Evolutionary conservation across 345 rosid genomes (phyloP).

Genomic region (Pseudoturritis turrita): DNA sequence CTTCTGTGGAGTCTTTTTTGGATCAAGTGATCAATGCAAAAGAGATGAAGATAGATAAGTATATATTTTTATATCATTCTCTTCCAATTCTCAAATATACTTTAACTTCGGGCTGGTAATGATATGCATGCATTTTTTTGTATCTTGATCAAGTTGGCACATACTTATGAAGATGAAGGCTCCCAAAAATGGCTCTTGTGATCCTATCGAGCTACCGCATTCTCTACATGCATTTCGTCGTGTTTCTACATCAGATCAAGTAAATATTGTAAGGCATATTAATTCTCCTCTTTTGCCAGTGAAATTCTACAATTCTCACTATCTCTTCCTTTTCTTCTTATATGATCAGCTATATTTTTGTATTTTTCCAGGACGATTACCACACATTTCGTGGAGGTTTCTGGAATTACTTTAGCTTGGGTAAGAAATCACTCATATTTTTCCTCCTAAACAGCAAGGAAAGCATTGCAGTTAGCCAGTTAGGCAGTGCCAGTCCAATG

Average conservation of each 20-base stretch:
- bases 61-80: background rate
- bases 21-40: slow-evolving; percentile 56
- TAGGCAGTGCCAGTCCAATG: no score
- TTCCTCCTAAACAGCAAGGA: no score
- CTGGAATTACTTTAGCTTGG: slow-evolving; percentile 99
- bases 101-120: background rate
- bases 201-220: slow-evolving; percentile 73
- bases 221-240: slow-evolving; percentile 73
- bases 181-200: slow-evolving; percentile 55
- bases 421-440: slow-evolving; percentile 36
- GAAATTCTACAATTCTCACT: background rate
- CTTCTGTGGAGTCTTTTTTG: slow-evolving; percentile 56
- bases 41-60: slow-evolving; percentile 93
- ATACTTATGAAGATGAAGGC: slow-evolving; percentile 74
- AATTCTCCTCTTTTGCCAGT: background rate
- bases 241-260: slow-evolving; percentile 52
- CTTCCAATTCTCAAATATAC: background rate
- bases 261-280: slow-evolving; percentile 41
- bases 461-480: no score
- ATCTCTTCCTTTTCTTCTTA: background rate
- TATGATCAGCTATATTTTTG: slow-evolving; percentile 3
- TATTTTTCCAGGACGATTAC: slow-evolving; percentile 57
- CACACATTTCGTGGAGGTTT: slow-evolving; percentile 90
- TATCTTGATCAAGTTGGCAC: slow-evolving; percentile 59
- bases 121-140: slow-evolving; percentile 6